Base-by-base conservation (phyloP, 2,329 filamentous ascomycete species). In the Cryoendolithus antarcticus region DNA sequence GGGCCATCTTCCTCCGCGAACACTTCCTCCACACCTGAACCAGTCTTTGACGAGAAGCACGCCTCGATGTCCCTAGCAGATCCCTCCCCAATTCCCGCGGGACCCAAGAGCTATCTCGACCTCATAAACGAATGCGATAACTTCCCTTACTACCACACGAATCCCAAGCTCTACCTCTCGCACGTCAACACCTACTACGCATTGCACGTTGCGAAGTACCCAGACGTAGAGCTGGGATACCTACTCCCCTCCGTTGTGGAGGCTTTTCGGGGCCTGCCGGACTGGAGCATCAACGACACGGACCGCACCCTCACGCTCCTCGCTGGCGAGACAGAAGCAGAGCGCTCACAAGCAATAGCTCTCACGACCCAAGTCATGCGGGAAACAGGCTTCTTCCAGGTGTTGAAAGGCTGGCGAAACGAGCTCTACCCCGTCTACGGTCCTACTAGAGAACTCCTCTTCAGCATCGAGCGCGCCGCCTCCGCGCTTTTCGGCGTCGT, bases 391-490 rank as follows among this genome's bases (percentile, higher is more conserved):
- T 75, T 74, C 1, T 96, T 96, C 57, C 66, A 74, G 30, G 69
- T 93, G 1, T 69, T 96, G 10, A 66, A 67, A 11, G 82, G 82
- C 43, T 94, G 86, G 86, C 73, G 86, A 32, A 66, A 84, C 52
- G 86, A 94, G 61, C 62, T 77, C 10, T 93, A 86, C 65, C 80
- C 85, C 0, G 75, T 93, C 6, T 91, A 86, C 52, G 62, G 71
- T 9, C 71, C 64, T 7, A 52, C 72, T 27, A 68, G 71, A 28
- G 69, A 75, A 44, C 55, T 84, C 6, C 62, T 89, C 3, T 81
- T 84, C 57, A 80, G 73, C 57, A 75, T 89, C 57, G 86, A 94
- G 59, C 71, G 86, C n/a, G 70, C 73, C 10, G 85, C 81, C 4
- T 74, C 75, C 41, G 74, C 80, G 0, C 64, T 94, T 6, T 77